Evolutionary conservation across 176 grass and related monocot species (phyloP), one percentile per base, ranked within the genome.

Genomic region (Eremochloa ophiuroides): DNA sequence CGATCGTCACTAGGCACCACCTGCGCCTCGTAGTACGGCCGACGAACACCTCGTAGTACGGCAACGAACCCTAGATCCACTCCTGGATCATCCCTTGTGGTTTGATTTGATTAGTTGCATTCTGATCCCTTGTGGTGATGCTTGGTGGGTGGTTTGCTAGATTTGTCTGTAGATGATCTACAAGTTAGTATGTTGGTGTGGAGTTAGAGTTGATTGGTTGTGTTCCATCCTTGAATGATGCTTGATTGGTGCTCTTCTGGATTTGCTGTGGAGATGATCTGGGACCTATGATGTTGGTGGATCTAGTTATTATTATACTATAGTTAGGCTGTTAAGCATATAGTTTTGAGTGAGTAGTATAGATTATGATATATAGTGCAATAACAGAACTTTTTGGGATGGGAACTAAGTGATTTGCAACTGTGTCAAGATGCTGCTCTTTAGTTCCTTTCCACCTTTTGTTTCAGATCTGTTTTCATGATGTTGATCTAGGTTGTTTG

Each of bases 1-100:
- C 20, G 34, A 58, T 75, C 50, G 11, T 58, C 31, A 16, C 27
- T 35, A 75, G 23, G 11, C 4, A 25, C 31, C 53, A 40, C 48
- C 34, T 40, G 33, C 50, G 60, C 7, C 33, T 14, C n/a, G n/a
- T 34, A 34, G 62, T 64, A 64, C 62, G 62, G 29, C 14, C 6
- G 9, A 60, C 51, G 7, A 75, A 75, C 73, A n/a, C 7, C 33
- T 14, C n/a, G n/a, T 34, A 34, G 62, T 64, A 64, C 62, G 62
- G 29, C 14, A 18, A 60, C 51, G 7, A 75, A 75, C 73, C 73
- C 73, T 75, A 75, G 73, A 59, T 75, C 51, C 51, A 60, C 33
- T 8, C 1, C 30, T 75, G 25, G 51, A 75, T 59, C 50, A 26
- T 26, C 50, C 5, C 23, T 39, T 0, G 8, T 31, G 18, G 27